Base-by-base conservation (phyloP, 1,284 basidiomycete genomes). In the Sphagnurus paluster region DNA sequence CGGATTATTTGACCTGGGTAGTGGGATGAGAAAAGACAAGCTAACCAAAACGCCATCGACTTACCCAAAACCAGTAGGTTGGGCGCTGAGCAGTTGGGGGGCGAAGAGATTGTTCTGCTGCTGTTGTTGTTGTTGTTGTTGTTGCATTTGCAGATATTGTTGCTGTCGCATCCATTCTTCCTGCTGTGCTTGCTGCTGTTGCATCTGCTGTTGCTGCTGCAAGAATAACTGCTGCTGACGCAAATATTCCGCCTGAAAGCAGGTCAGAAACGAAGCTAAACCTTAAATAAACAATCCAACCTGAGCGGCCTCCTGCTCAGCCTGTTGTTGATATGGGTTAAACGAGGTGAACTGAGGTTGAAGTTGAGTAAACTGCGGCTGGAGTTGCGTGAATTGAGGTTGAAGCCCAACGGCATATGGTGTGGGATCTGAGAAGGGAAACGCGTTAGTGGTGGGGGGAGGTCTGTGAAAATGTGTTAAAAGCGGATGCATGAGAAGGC, bases 251-350 rank as follows among this genome's bases (percentile, higher is more conserved):
- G 80, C 82, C 79, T 82, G 33, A 36, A 14, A 5, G 34, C 4
- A 7, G 7, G 16, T 24, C 19, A 8, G 5, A 42, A 25, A 24
- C 35, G 41, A n/a, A 14, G 13, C 30, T 14, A 33, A 33, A 16
- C 11, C 43, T 42, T 38, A 48, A 29, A n/a, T 11, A 29, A 25
- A 35, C 11, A 14, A n/a, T 28, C n/a, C 42, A 39, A 77, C 77
- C 70, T 87, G 84, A 59, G 82, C 76, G 14, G 84, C 84, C 63
- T 90, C 85, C 56, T 97, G 86, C 61, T 98, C 91, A 40, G 93
- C 85, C 57, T 96, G 88, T 68, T 97, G 93, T 53, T 97, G 89
- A 62, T 98, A 99, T 0, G 96, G 96, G 54, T 96, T 97, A 80
- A 97, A 96, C 56, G 93, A 93, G 2, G 95, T 98, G 58, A 83